Evolutionary conservation across 495 filamentous ascomycete species (phyloP).

Genomic region (Neurospora sp.): DNA sequence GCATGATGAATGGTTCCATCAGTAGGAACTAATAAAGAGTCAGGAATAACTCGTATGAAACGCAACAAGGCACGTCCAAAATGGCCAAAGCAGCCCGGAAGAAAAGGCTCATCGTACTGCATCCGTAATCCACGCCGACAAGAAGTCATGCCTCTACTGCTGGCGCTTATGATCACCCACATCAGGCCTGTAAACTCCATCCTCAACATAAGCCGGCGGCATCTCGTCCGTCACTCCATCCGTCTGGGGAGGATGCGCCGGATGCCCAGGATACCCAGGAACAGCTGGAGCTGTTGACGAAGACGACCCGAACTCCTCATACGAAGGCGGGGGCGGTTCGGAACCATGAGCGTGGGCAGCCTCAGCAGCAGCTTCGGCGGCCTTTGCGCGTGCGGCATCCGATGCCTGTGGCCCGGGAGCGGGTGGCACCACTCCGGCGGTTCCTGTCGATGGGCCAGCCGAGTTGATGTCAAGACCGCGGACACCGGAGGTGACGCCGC

Average conservation of each 20-base stretch:
- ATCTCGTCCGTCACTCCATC: constrained; percentile 3
- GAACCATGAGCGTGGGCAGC: not conserved
- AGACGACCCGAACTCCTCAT: not conserved
- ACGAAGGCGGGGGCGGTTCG: not conserved
- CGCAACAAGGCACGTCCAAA: not conserved
- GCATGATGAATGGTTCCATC: not conserved
- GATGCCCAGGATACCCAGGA: constrained; percentile 8
- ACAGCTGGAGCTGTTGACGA: not conserved
- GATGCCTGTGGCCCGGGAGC: not conserved
- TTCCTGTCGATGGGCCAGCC: not conserved
- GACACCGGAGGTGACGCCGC: not conserved
- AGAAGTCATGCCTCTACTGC: not conserved
- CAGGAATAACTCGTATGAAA: not conserved
- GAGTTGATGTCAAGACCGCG: constrained; percentile 3
- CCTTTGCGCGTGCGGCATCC: constrained; percentile 11
- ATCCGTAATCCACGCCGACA: not conserved
- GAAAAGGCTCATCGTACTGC: not conserved
- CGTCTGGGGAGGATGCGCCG: not conserved
- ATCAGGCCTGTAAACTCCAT: constrained; percentile 1
- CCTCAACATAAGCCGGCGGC: constrained; percentile 19
- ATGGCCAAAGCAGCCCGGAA: not conserved
- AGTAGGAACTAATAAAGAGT: not conserved
- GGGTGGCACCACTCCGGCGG: not conserved
- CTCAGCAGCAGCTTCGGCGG: constrained; percentile 19
- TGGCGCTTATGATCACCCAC: constrained; percentile 12